Evolutionary conservation across 257 asterid genomes (phyloP), one percentile per base, ranked within the genome.

Genomic region (Primulina tabacum): DNA sequence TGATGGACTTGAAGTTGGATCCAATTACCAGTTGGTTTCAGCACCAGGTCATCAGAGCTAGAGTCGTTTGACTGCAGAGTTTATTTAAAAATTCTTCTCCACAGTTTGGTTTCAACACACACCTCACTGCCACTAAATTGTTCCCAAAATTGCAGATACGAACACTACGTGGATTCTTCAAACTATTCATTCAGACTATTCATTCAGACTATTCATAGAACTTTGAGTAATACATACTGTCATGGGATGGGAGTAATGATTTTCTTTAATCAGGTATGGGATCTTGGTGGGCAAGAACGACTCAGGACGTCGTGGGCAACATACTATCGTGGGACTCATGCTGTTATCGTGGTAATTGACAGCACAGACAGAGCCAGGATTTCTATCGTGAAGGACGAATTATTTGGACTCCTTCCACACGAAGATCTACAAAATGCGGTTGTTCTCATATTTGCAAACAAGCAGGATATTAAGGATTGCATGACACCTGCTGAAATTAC

Each of bases 401-500:
- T 94, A 62, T 94, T 94, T 71, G 80, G 83, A 66, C 87, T 94
- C 67, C 95, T 94, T 26, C 97, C 97, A 0, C 83, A 94, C 4
- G 98, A 94, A 73, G 98, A 94, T 76, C 83, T 94, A 56, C 92
- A 85, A 72, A 84, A 28, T 50, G 97, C 98, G 28, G 96, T 87
- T 17, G 83, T 94, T 9, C 98, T 94, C 20, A 82, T 91, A 38
- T 94, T 80, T 69, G 99, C 99, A 35, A 94, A 94, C 88, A 94
- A 94, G 68, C 99, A 94, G 81, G 99, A 94, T 64, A 87, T 94
- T 29, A 91, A 94, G 81, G 99, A 91, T 26, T 97, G 98, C n/a
- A 94, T 94, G 99, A 89, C 88, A 8, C 98, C 99, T 28, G 97
- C 97, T 11, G 98, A 94, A 78, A 88, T 94, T 74, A 94, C 99